Evolutionary conservation across 352 stramenopile species (phyloP).

Genomic region (Pythium vanterpoolii): DNA sequence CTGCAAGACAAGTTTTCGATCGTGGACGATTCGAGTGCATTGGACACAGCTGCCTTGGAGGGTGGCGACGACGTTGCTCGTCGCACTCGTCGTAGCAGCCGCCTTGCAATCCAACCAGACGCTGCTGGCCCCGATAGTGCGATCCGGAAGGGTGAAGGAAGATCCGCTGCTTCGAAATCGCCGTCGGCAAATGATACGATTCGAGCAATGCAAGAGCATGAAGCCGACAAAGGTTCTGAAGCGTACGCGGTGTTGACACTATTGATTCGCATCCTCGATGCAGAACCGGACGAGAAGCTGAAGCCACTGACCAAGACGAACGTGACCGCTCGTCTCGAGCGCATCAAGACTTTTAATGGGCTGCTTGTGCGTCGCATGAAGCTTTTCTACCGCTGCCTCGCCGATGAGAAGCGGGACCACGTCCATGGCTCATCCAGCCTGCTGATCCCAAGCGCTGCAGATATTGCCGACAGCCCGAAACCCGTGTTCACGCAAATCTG

Average conservation of each 20-base stretch:
- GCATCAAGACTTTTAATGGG: conserved; percentile 48
- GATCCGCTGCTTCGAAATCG: neutral
- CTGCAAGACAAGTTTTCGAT: conserved; percentile 71
- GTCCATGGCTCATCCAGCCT: neutral
- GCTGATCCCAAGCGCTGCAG: conserved; percentile 39
- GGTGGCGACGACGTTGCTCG: neutral
- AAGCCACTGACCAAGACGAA: conserved; percentile 43
- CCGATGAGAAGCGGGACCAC: conserved; percentile 18
- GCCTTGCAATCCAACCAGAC: neutral
- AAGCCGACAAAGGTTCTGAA: conserved; percentile 32
- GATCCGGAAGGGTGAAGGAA: neutral
- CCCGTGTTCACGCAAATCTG: conserved; percentile 73
- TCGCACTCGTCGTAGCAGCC: conserved; percentile 10
- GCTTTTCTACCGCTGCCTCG: conserved; percentile 75
- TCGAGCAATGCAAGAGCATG: conserved; percentile 2
- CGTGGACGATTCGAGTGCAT: neutral
- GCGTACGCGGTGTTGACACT: conserved; percentile 47
- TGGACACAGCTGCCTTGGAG: neutral
- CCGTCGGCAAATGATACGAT: neutral
- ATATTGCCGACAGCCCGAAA: conserved; percentile 54
- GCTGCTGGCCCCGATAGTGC: neutral
- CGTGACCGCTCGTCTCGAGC: conserved; percentile 35
- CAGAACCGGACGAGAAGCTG: conserved; percentile 52
- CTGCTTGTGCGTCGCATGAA: conserved; percentile 83
- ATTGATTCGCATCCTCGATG: conserved; percentile 53